Evolutionary conservation across 2,329 filamentous ascomycete species (phyloP).

Genomic region (Fusarium sp.): DNA sequence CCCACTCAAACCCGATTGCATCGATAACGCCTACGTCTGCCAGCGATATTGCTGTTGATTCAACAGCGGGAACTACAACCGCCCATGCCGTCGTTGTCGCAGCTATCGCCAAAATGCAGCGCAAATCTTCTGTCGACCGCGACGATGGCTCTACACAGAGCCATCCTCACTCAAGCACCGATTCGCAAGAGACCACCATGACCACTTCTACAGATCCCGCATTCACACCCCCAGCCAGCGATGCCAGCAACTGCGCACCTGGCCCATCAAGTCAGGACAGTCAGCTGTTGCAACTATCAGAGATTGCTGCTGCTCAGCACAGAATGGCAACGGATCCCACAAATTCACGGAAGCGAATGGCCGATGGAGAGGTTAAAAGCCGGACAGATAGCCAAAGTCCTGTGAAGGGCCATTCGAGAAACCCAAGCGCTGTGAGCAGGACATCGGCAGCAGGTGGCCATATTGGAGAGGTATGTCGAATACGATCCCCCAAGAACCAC

Average conservation of each 20-base stretch:
- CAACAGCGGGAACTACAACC: conserved; percentile 16
- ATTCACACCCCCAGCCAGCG: conserved; percentile 40
- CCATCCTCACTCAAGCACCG: conserved; percentile 36
- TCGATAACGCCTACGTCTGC: conserved; percentile 18
- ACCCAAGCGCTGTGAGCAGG: conserved; percentile 72
- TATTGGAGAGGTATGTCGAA: conserved; percentile 76
- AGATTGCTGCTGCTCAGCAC: conserved; percentile 64
- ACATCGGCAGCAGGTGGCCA: conserved; percentile 70
- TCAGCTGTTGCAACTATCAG: conserved; percentile 66
- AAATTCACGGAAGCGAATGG: conserved; percentile 74
- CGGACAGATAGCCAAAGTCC: conserved; percentile 56
- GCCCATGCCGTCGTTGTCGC: conserved; percentile 20
- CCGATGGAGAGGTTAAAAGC: conserved; percentile 77
- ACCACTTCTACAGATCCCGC: conserved; percentile 38
- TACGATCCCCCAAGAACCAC: background rate
- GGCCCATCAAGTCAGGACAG: conserved; percentile 58
- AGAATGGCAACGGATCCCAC: conserved; percentile 52
- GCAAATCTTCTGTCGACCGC: conserved; percentile 28
- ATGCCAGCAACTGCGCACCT: conserved; percentile 31
- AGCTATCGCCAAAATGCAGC: conserved; percentile 22
- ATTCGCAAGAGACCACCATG: conserved; percentile 39
- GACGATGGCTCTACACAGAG: conserved; percentile 42
- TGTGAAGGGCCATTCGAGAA: conserved; percentile 71
- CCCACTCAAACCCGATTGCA: conserved; percentile 34
- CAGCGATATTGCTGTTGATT: conserved; percentile 15